Conservation (phyloP, 805 yeast genomes). For the Pichia ethanolica region DNA sequence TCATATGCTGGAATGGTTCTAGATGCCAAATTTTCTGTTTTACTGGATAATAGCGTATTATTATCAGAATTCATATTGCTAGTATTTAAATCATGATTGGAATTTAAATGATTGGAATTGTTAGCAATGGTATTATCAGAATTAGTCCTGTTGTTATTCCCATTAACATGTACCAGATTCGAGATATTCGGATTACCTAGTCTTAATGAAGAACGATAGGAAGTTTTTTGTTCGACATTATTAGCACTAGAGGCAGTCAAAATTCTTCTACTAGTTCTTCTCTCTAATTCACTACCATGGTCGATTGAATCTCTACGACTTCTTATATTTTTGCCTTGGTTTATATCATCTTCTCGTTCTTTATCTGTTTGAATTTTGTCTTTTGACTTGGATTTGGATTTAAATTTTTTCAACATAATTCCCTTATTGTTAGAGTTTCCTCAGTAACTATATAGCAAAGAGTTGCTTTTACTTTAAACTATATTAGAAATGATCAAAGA, state of each 20-base stretch:
- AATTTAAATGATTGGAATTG: too few relatives aligned
- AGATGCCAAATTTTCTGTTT: too few relatives aligned
- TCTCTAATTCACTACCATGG: neutral
- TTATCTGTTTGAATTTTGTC: neutral
- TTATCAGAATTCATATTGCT: too few relatives aligned
- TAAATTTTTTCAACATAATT: slow-evolving; percentile 2
- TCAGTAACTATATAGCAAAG: too few relatives aligned
- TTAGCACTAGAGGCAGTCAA: too few relatives aligned
- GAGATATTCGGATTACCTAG: neutral
- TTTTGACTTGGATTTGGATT: neutral
- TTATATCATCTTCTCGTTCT: neutral
- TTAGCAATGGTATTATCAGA: neutral
- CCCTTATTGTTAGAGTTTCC: too few relatives aligned
- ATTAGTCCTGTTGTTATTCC: neutral
- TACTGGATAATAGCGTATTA: too few relatives aligned
- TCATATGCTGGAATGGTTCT: too few relatives aligned
- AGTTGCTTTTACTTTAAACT: too few relatives aligned
- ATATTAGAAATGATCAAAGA: too few relatives aligned
- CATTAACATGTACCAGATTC: neutral
- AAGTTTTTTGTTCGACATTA: neutral
- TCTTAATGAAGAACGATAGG: neutral
- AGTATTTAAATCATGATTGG: too few relatives aligned
- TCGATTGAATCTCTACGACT: neutral
- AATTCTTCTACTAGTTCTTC: too few relatives aligned
- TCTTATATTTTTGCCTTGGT: neutral